Conservation (phyloP, 257 asterid species). For the Euphrasia confusa region DNA sequence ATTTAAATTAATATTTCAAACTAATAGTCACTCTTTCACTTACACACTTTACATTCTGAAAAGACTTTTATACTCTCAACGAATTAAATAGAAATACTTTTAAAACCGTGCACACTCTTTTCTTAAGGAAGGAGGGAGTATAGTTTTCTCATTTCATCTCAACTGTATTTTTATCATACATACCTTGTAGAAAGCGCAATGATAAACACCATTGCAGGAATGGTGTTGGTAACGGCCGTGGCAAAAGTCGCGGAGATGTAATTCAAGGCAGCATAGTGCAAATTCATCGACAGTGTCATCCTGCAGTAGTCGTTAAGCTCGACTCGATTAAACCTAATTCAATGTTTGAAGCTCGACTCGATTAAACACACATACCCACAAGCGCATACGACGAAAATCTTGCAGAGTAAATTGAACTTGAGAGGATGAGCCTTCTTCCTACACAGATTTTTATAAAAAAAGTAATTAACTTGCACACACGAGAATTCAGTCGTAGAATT, state of each 20-base stretch:
- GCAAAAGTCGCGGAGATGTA: conserved; percentile 58
- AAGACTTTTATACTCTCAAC: too few relatives aligned
- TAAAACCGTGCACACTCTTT: too few relatives aligned
- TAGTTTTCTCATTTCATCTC: too few relatives aligned
- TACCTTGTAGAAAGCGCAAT: conserved; percentile 53
- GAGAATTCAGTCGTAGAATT: too few relatives aligned
- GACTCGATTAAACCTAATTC: neutral
- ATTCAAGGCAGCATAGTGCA: conserved; percentile 36
- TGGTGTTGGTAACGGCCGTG: conserved; percentile 45
- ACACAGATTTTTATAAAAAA: neutral
- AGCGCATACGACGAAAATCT: conserved; percentile 41
- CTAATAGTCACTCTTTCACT: too few relatives aligned
- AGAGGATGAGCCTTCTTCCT: conserved; percentile 36
- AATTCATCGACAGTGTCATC: conserved; percentile 43
- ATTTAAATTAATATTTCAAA: too few relatives aligned
- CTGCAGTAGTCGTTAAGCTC: conserved; percentile 20
- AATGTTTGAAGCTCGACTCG: neutral
- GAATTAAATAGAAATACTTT: too few relatives aligned
- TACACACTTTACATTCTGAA: too few relatives aligned
- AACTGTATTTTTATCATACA: neutral
- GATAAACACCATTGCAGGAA: conserved; percentile 49
- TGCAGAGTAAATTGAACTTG: conserved; percentile 34
- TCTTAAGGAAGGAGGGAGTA: too few relatives aligned
- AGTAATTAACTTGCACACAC: too few relatives aligned
- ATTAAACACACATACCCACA: conserved; percentile 39